phyloP scores from a whole-genome alignment of 768 basidiomycete species.

The Termitomyces bulborhizus region DNA sequence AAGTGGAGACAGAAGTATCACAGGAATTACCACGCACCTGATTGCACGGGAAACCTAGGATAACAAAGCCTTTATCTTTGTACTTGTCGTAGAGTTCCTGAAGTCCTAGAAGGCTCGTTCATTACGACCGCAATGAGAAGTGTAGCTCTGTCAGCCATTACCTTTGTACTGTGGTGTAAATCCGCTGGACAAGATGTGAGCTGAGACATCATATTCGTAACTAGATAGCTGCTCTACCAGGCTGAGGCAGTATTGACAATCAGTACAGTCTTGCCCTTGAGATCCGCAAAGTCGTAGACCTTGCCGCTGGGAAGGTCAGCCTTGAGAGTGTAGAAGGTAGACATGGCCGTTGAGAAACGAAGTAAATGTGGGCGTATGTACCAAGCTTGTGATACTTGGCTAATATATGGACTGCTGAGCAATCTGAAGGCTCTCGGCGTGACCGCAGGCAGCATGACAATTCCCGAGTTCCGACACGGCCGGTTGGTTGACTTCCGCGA shows the following conservation, averaged over 20 bases:
- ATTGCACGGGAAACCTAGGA: conserved; percentile 91
- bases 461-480: neutral
- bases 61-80: conserved; percentile 65
- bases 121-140: neutral
- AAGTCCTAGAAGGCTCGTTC: conserved; percentile 42
- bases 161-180: conserved; percentile 80
- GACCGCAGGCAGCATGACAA: conserved; percentile 16
- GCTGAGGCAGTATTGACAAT: conserved; percentile 75
- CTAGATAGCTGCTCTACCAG: conserved; percentile 44
- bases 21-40: conserved; percentile 38
- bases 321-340: conserved; percentile 61
- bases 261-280: conserved; percentile 74
- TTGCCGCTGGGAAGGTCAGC: conserved; percentile 53
- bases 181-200: conserved; percentile 39
- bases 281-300: conserved; percentile 54
- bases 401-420: conserved; percentile 22
- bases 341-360: conserved; percentile 11
- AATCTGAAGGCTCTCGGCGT: conserved; percentile 21
- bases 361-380: neutral
- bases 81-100: conserved; percentile 79
- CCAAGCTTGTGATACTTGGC: neutral
- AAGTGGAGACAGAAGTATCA: neutral
- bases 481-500: too few species aligned
- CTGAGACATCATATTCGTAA: neutral
- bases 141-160: conserved; percentile 9